Evolutionary conservation across 192 early-diverging fungal species (phyloP), one percentile per base, ranked within the genome.

Genomic region (Backusella sp.): DNA sequence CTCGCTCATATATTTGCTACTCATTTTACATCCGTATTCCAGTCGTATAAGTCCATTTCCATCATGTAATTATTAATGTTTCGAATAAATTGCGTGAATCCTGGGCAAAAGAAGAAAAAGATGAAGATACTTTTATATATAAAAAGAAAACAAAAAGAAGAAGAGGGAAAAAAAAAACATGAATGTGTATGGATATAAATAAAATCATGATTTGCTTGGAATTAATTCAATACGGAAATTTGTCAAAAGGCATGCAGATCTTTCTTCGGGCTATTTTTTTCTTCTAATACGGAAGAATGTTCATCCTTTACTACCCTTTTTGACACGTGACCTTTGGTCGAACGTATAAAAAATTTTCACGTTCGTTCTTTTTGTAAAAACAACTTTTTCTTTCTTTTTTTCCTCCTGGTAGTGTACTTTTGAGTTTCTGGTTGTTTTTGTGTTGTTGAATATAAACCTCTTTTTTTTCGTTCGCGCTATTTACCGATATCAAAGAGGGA

Each of bases 181-280:
- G n/a, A 62, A 62, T 28, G 26, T 62, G 56, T 62, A 28, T 62
- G 23, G 56, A 62, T 62, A 62, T 62, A 62, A 62, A 62, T 62
- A 62, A 62, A 62, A 62, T 62, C 56, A 28, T 14, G 56, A 26
- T 49, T 49, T 59, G 21, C 23, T 59, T 59, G 56, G 56, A 59
- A 59, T 59, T 59, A 59, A 59, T 59, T 26, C 56, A 26, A 26
- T 59, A 59, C 56, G 56, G 56, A 59, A 59, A 59, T 59, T 59
- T 59, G 56, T 59, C 56, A 59, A 59, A 59, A 59, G 56, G 56
- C 56, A 59, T 59, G 56, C 56, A 59, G 11, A 59, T 28, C 56
- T 8, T n/a, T 62, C 17, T 62, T 62, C 56, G 56, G 56, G 56
- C 56, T 62, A 62, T 62, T 62, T 62, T 62, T 62, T 62, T 11